Base-by-base conservation (phyloP, 2,329 filamentous ascomycete genomes). In the Beauveria pseudobassiana region DNA sequence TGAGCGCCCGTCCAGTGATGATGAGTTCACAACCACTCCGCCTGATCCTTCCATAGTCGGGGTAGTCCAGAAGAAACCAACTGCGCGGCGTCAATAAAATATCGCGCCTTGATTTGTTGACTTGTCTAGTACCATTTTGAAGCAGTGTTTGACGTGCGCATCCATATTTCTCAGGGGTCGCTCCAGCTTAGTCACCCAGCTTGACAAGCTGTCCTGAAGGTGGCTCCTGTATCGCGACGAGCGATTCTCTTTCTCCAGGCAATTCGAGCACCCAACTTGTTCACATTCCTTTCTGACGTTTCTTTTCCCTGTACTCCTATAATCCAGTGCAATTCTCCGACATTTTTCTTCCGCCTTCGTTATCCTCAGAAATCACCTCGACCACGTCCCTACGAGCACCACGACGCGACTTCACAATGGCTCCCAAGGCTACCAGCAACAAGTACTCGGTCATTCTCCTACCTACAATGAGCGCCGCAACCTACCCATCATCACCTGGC, bases 381-480 rank as follows among this genome's bases (percentile, higher is more conserved):
- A 40, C 24, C 34, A 24, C 48, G 6, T n/a, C 46, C 46, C 3
- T 18, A 34, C 48, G 38, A 51, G 16, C 43, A 24, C 18, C n/a
- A 9, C 58, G 26, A 60, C 49, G 48, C 57, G 57, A 57, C 24
- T 8, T 61, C 51, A 55, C 59, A 54, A 85, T 85, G 82, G 79
- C 81, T 62, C 73, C 77, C 59, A 68, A 67, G 62, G 64, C 69
- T 43, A 64, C 70, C 57, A 75, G 76, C 69, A 71, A 95, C 82
- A 96, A 93, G 79, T 99, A 97, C 84, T 96, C 93, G 68, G 88
- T 99, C 73, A 93, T 99, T 73, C 86, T 99, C 95, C 95, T 62
- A 99, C 95, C 65, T 99, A 96, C 86, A 98, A 99, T 76, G 95
- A 99, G 84, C 91, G 95, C 73, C 87, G 87, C 76, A 99, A 99